A percentile compares a stretch with the other conserved stretches of the same genome.
Conservation (phyloP, 495 filamentous ascomycete species). For the Mycothermus thermophilus region DNA sequence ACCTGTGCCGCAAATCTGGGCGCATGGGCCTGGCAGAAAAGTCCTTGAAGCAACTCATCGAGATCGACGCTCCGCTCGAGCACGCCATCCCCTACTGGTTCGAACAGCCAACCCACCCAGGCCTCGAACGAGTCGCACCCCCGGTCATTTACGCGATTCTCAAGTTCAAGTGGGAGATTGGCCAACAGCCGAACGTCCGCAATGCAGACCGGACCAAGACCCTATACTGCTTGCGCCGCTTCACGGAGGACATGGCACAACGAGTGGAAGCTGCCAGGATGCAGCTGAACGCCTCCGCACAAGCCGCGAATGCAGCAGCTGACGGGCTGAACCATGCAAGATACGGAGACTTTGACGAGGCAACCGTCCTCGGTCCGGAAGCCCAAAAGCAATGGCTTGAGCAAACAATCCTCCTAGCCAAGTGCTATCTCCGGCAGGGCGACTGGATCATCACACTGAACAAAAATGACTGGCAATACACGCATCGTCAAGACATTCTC, state of each 20-base stretch:
- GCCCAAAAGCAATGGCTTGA: constrained; percentile 38
- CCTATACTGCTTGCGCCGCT: constrained; percentile 63
- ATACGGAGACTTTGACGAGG: constrained; percentile 45
- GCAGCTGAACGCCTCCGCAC: constrained; percentile 40
- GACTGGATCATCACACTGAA: constrained; percentile 83
- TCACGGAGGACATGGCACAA: constrained; percentile 64
- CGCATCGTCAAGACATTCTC: constrained; percentile 64
- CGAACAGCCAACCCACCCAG: constrained; percentile 27
- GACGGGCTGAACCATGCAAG: constrained; percentile 38
- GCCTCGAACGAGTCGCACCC: constrained; percentile 39
- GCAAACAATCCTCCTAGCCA: constrained; percentile 67
- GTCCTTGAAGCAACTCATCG: constrained; percentile 61
- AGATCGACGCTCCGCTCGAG: constrained; percentile 49
- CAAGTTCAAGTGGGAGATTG: constrained; percentile 89
- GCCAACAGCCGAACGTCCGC: constrained; percentile 31
- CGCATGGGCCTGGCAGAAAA: constrained; percentile 94
- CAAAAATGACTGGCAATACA: constrained; percentile 73
- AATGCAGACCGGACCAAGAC: constrained; percentile 43
- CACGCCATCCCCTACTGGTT: constrained; percentile 41
- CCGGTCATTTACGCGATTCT: constrained; percentile 82
- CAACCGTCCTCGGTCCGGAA: constrained; percentile 25
- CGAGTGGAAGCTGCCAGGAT: constrained; percentile 46
- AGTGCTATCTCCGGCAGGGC: constrained; percentile 88
- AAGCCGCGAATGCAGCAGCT: constrained; percentile 35
- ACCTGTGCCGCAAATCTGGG: constrained; percentile 89